Conservation (phyloP, 2,329 filamentous ascomycete species). For the Xylariaceae sp. region DNA sequence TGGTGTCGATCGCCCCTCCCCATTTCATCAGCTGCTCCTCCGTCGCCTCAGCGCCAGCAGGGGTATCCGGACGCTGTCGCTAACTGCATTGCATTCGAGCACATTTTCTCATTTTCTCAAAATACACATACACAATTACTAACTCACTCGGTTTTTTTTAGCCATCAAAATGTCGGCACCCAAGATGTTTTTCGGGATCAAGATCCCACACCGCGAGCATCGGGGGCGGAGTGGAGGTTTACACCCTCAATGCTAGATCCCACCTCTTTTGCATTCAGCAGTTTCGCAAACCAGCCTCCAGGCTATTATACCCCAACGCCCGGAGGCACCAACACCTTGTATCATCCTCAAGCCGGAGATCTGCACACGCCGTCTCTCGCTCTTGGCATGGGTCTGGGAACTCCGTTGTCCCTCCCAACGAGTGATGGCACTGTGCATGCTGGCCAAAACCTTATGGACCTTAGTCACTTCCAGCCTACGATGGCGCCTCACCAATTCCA, state of each 20-base stretch:
- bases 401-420: constrained; percentile 74
- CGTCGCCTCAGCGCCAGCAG: neutral
- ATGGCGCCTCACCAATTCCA: constrained; percentile 57
- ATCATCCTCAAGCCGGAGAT: constrained; percentile 79
- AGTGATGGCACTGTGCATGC: constrained; percentile 62
- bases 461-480: constrained; percentile 60
- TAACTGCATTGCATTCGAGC: too few relatives aligned
- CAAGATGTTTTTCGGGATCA: constrained; percentile 59
- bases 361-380: constrained; percentile 77
- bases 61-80: neutral
- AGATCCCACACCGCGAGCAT: constrained; percentile 76
- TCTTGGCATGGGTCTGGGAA: constrained; percentile 72
- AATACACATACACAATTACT: constrained; percentile 1
- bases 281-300: constrained; percentile 73
- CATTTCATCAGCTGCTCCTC: neutral
- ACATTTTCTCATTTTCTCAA: neutral
- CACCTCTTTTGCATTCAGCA: constrained; percentile 74
- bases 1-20: constrained; percentile 14
- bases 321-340: constrained; percentile 73
- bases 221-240: constrained; percentile 80
- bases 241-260: constrained; percentile 87
- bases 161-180: constrained; percentile 40
- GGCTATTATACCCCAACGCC: constrained; percentile 88
- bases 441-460: constrained; percentile 56
- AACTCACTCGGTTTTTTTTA: constrained; percentile 36